phyloP scores from a whole-genome alignment of 2,329 filamentous ascomycete species.

The Eutypella sp. region DNA sequence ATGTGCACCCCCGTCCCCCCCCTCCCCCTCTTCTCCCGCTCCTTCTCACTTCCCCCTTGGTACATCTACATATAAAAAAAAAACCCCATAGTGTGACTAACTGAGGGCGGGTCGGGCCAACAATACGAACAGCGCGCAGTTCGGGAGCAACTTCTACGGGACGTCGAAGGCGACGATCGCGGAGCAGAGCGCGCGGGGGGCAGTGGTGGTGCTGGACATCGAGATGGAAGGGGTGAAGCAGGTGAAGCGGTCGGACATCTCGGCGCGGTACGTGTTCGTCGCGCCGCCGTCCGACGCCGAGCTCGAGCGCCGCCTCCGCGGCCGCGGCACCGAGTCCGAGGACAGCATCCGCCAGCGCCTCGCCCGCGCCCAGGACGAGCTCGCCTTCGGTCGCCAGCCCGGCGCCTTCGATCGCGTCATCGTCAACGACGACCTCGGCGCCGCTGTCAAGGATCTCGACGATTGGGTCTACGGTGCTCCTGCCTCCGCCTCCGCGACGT shows the following conservation, averaged over 20 bases:
- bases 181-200: slow-evolving; percentile 65
- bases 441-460: slow-evolving; percentile 49
- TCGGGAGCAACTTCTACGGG: slow-evolving; percentile 82
- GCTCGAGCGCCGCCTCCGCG: slow-evolving; percentile 69
- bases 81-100: too few relatives aligned
- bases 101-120: too few relatives aligned
- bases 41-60: neutral
- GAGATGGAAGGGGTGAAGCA: slow-evolving; percentile 99
- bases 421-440: slow-evolving; percentile 55
- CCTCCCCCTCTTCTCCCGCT: slow-evolving; percentile 19
- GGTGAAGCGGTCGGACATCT: slow-evolving; percentile 69
- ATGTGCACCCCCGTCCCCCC: neutral
- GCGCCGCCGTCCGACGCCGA: slow-evolving; percentile 71
- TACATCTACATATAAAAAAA: too few relatives aligned
- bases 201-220: slow-evolving; percentile 83
- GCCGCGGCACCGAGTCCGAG: slow-evolving; percentile 74
- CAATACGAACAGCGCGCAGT: slow-evolving; percentile 65
- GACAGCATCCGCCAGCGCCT: slow-evolving; percentile 65
- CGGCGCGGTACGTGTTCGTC: slow-evolving; percentile 79
- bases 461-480: slow-evolving; percentile 36
- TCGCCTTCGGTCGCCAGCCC: slow-evolving; percentile 66
- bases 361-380: slow-evolving; percentile 65
- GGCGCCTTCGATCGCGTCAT: slow-evolving; percentile 62
- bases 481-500: neutral
- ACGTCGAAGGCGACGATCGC: slow-evolving; percentile 76